Evolutionary conservation across 2,329 filamentous ascomycete species (phyloP), one percentile per base, ranked within the genome.

Genomic region (Graphilbum fragrans): DNA sequence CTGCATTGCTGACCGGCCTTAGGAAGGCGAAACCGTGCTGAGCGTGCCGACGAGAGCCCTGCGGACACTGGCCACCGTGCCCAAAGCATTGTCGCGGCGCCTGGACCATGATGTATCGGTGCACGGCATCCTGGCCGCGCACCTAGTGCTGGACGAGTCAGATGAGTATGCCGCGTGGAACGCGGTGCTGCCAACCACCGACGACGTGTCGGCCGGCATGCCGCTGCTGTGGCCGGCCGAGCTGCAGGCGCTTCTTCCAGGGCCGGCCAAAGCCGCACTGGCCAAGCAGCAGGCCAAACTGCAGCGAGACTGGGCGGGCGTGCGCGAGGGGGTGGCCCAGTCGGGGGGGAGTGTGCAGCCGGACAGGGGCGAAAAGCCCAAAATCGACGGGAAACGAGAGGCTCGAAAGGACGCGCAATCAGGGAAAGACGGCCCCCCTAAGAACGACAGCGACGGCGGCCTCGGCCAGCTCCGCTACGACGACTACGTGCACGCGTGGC

Each of bases 121-220:
- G 19, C 86, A 93, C 51, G 80, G 78, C 22, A 70, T 86, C 32
- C 66, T 92, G 8, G 81, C 86, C n/a, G 70, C 78, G 2, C 74
- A 77, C 44, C 63, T 88, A 9, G 70, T 74, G 5, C 64, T 80
- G 23, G 67, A 77, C 43, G n/a, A 16, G 32, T 55, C 64, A 7
- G 51, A 61, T 17, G 65, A 66, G 20, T 71, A 72, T 48, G 58
- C 61, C 0, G 56, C 64, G 17, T 90, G 83, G 82, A 67, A 71
- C 52, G 70, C 70, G 41, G 73, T 83, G 14, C 79, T 86, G 63
- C 86, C 86, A 0, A 70, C 68, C 0, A 58, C 60, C 2, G 57
- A 64, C 7, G 80, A 85, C 49, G 72, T 93, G 45, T 47, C 49
- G 34, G 45, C 54, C 37, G 55, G 53, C 41, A 62, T 69, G 52